Conservation (phyloP, 257 asterid genomes). For the Coffea eugenioides region DNA sequence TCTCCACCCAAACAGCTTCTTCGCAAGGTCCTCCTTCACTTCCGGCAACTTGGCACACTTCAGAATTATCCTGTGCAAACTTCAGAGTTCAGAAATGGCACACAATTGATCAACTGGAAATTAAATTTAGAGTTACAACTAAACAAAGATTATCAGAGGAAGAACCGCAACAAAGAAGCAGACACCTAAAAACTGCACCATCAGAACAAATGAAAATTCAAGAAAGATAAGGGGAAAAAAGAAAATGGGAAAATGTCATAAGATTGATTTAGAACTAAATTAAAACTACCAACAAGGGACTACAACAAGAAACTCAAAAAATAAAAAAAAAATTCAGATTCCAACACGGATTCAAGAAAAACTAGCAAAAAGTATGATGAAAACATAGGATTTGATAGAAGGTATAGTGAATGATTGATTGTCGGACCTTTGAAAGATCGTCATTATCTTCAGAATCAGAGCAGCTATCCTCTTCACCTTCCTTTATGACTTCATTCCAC, state of each 20-base stretch:
- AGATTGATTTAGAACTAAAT: background rate
- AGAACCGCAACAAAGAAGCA: background rate
- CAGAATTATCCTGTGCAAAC: slow-evolving; percentile 4
- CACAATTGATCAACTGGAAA: background rate
- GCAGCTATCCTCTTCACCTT: slow-evolving; percentile 15
- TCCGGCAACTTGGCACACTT: background rate
- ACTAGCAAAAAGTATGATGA: background rate
- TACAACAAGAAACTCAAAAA: background rate
- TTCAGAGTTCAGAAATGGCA: background rate
- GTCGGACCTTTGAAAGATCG: background rate
- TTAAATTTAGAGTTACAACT: background rate
- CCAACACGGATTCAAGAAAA: background rate
- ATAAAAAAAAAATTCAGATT: background rate
- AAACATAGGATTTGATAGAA: background rate
- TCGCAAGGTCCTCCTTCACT: slow-evolving; percentile 10
- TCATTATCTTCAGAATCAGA: slow-evolving; percentile 14
- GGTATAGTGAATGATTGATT: background rate
- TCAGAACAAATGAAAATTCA: background rate
- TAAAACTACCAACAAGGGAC: background rate
- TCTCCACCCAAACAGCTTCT: slow-evolving; percentile 28
- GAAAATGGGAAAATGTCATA: background rate
- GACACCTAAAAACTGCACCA: background rate
- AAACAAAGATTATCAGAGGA: background rate
- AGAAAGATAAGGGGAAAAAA: background rate
- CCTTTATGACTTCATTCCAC: slow-evolving; percentile 17